Percentiles rank a stretch among this genome's conserved stretches.
Conservation (phyloP, 495 filamentous ascomycete genomes). For the Thozetella sp. region DNA sequence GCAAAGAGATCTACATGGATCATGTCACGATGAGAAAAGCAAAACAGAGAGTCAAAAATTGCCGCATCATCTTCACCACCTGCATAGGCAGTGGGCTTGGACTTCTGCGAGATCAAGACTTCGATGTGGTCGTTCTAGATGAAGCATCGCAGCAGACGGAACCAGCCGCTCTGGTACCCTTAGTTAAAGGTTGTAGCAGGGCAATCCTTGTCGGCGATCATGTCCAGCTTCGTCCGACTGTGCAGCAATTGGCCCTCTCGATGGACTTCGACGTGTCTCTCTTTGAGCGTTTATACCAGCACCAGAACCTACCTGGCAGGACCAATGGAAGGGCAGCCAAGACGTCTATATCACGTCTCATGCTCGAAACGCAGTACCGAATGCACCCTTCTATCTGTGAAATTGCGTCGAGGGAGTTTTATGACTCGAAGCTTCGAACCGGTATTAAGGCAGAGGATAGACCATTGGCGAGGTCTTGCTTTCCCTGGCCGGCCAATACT, state of each 20-base stretch:
- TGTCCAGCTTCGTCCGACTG: conserved; percentile 52
- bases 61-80: conserved; percentile 47
- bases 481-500: too few species aligned
- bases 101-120: conserved; percentile 42
- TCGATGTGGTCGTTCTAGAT: conserved; percentile 50
- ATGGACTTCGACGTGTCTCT: conserved; percentile 48
- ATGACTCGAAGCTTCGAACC: too few species aligned
- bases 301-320: too few species aligned
- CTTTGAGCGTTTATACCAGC: too few species aligned
- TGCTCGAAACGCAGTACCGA: too few species aligned
- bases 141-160: conserved; percentile 57
- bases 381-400: too few species aligned
- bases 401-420: too few species aligned
- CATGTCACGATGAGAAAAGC: conserved; percentile 35
- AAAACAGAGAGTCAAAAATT: conserved; percentile 38
- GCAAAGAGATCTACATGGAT: conserved; percentile 41
- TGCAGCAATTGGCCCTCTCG: conserved; percentile 33
- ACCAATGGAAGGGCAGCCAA: too few species aligned
- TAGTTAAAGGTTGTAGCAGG: conserved; percentile 48
- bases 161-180: conserved; percentile 45
- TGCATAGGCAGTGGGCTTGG: conserved; percentile 51
- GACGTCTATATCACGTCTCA: too few species aligned
- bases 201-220: conserved; percentile 55
- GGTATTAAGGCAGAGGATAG: too few species aligned
- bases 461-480: too few species aligned